Conservation (phyloP, 768 basidiomycete genomes). For the Xerocomus brunneocitrinus region DNA sequence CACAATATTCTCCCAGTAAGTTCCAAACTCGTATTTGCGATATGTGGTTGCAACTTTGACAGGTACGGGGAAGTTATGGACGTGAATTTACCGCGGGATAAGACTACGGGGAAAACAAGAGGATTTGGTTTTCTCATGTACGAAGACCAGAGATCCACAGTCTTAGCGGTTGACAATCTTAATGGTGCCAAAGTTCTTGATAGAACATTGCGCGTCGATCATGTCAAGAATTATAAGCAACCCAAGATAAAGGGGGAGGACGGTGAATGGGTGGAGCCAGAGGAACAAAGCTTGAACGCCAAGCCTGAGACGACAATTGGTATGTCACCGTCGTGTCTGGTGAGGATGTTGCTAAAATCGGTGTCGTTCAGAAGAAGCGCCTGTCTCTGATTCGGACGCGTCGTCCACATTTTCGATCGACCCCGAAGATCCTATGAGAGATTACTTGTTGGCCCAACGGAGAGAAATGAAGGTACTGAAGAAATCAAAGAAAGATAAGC, state of each 20-base stretch:
- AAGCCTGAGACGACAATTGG: constrained; percentile 68
- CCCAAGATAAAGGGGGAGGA: constrained; percentile 70
- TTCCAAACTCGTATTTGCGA: constrained; percentile 9
- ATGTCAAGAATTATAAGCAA: constrained; percentile 90
- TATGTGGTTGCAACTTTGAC: constrained; percentile 2
- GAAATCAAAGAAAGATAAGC: constrained; percentile 63
- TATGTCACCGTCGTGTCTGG: constrained; percentile 27
- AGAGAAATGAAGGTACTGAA: constrained; percentile 62
- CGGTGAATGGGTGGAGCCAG: constrained; percentile 82
- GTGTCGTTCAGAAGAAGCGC: constrained; percentile 41
- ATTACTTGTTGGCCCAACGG: constrained; percentile 76
- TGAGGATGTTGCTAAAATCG: constrained; percentile 1
- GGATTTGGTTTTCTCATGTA: constrained; percentile 99
- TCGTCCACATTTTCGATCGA: constrained; percentile 70
- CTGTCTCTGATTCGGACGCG: constrained; percentile 61
- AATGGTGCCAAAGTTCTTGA: constrained; percentile 90
- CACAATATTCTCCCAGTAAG: constrained; percentile 95
- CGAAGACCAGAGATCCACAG: constrained; percentile 93
- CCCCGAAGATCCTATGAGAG: constrained; percentile 97
- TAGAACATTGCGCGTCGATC: constrained; percentile 85
- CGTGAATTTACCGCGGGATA: constrained; percentile 91
- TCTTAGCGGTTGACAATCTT: constrained; percentile 97
- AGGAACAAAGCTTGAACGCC: constrained; percentile 85
- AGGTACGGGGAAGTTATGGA: constrained; percentile 98
- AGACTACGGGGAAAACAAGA: constrained; percentile 81